These are phyloP conservation scores for Hypholoma fasciculare DNA, from an alignment of 768 basidiomycete genomes.

Conservation along the genomic window DNA sequence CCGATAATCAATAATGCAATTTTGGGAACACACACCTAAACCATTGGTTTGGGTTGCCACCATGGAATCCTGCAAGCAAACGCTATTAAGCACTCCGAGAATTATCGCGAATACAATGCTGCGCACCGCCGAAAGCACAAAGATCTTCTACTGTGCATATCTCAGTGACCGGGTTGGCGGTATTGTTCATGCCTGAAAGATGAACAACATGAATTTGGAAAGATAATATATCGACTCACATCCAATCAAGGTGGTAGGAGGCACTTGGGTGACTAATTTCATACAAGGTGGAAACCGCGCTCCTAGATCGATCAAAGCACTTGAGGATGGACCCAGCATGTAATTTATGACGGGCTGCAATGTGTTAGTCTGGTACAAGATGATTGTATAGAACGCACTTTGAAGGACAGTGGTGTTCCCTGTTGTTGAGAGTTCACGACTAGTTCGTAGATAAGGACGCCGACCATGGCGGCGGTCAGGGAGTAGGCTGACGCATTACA, in stretches of 20 bases:
- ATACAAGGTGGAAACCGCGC: slow-evolving; percentile 95
- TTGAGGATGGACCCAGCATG: slow-evolving; percentile 88
- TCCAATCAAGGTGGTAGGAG: slow-evolving; percentile 52
- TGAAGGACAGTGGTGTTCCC: slow-evolving; percentile 84
- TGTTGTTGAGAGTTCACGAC: slow-evolving; percentile 73
- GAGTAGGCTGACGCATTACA: slow-evolving; percentile 49
- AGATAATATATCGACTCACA: slow-evolving; percentile 44
- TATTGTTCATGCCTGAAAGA: slow-evolving; percentile 73
- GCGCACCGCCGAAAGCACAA: slow-evolving; percentile 83
- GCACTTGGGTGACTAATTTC: slow-evolving; percentile 64
- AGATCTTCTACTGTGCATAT: slow-evolving; percentile 78
- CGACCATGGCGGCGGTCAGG: slow-evolving; percentile 66
- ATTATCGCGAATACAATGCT: slow-evolving; percentile 4
- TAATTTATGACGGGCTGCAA: slow-evolving; percentile 76
- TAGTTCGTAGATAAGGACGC: slow-evolving; percentile 82
- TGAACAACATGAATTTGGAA: background rate
- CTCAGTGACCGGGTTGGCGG: slow-evolving; percentile 69
- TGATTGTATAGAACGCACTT: slow-evolving; percentile 41
- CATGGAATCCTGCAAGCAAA: slow-evolving; percentile 35
- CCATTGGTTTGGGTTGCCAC: slow-evolving; percentile 45
- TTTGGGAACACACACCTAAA: slow-evolving; percentile 33
- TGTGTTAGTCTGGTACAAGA: background rate
- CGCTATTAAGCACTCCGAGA: background rate
- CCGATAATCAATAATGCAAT: background rate
- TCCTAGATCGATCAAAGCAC: slow-evolving; percentile 82